A percentile compares a stretch with the other conserved stretches of the same genome.
These are phyloP conservation scores for Fusarium buharicum DNA, from an alignment of 2,329 filamentous ascomycete genomes.

Conservation along the genomic window DNA sequence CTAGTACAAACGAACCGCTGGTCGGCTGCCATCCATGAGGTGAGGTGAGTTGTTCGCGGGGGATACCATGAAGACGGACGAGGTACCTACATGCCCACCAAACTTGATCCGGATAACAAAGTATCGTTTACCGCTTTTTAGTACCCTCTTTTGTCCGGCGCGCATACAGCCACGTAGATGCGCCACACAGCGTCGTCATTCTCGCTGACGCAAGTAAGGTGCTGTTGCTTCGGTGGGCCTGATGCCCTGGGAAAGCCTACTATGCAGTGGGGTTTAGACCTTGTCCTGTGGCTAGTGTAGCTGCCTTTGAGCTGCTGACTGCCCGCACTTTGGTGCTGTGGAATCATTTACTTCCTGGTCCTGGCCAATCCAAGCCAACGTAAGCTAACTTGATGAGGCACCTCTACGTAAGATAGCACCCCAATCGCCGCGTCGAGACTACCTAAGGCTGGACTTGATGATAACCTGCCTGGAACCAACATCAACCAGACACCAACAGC, in stretches of 20 bases:
- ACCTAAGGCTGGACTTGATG: conserved; percentile 42
- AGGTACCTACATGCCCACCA: conserved; percentile 7
- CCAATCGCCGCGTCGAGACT: conserved; percentile 35
- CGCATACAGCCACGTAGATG: conserved; percentile 41
- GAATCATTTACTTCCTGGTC: conserved; percentile 21
- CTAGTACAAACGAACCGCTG: conserved; percentile 34
- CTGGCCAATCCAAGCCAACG: conserved; percentile 29
- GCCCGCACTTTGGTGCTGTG: conserved; percentile 20
- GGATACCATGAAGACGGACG: conserved; percentile 9
- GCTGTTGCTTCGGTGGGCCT: not conserved
- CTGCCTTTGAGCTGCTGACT: conserved; percentile 8
- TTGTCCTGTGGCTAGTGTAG: not conserved
- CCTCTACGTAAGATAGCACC: conserved; percentile 39
- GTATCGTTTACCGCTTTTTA: conserved; percentile 18
- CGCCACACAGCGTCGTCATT: conserved; percentile 44
- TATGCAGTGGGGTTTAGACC: conserved; percentile 3
- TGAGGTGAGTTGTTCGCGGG: conserved; percentile 39
- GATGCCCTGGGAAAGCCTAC: not conserved
- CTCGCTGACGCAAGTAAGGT: conserved; percentile 35
- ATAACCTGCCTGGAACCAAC: conserved; percentile 35
- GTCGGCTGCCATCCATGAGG: conserved; percentile 26
- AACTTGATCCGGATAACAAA: not conserved
- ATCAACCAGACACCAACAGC: conserved; percentile 37
- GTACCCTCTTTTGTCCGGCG: conserved; percentile 24
- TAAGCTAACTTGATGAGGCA: conserved; percentile 36